A percentile compares a stretch with the other conserved stretches of the same genome.
phyloP scores from a whole-genome alignment of 2,329 filamentous ascomycete genomes.

The Aspergillus sclerotialis region DNA sequence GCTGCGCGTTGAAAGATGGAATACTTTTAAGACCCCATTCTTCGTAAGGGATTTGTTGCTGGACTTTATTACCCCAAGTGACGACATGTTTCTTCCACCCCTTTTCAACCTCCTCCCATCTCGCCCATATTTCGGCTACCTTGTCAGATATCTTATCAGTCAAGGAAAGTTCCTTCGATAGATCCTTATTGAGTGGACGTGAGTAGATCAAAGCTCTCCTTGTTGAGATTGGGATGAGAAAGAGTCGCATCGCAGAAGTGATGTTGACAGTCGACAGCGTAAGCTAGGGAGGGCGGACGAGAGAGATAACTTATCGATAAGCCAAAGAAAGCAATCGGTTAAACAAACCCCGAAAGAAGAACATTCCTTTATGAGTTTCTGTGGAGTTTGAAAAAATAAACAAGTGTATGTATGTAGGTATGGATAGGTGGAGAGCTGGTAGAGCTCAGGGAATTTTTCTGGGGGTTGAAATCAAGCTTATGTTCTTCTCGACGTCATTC shows the following conservation, averaged over 20 bases:
- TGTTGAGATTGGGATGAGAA: conserved; percentile 87
- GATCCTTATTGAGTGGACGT: conserved; percentile 60
- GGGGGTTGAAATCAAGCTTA: background rate
- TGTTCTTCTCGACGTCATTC: conserved; percentile 19
- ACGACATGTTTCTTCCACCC: conserved; percentile 89
- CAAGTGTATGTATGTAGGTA: no score
- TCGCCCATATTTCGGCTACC: conserved; percentile 70
- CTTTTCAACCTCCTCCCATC: conserved; percentile 75
- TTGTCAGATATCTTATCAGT: conserved; percentile 64
- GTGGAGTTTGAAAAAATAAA: no score
- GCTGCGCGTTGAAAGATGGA: conserved; percentile 66
- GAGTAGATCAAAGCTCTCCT: conserved; percentile 88
- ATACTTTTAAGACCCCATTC: conserved; percentile 98
- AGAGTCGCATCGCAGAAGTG: conserved; percentile 68
- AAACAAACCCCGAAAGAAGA: conserved; percentile 10
- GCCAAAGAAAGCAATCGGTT: conserved; percentile 11
- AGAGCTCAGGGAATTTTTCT: no score
- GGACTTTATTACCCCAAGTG: conserved; percentile 74
- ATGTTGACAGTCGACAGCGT: conserved; percentile 1
- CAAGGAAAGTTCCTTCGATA: conserved; percentile 49
- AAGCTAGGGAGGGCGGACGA: conserved; percentile 5
- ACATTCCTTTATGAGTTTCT: conserved; percentile 17
- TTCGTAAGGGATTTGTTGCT: conserved; percentile 85
- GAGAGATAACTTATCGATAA: conserved; percentile 14
- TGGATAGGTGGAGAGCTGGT: no score